These are phyloP conservation scores for Globisporangium camurandrum DNA, from an alignment of 352 stramenopile species.

Conservation along the genomic window DNA sequence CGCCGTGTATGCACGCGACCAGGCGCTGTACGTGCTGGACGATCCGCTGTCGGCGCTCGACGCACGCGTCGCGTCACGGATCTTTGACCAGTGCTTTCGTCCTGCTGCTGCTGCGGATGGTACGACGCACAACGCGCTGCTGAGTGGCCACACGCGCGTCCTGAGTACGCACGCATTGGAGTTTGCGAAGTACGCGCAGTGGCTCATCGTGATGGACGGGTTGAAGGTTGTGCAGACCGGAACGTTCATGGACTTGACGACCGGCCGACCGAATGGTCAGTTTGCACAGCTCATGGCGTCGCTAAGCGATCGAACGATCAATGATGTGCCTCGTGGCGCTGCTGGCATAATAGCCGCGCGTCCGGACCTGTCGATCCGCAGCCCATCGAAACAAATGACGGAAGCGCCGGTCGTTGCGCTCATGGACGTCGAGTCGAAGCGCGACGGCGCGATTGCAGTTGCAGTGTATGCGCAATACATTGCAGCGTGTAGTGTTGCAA, in stretches of 20 bases:
- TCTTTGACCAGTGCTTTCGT: constrained; percentile 51
- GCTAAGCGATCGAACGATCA: too few species aligned
- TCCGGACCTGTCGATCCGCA: too few species aligned
- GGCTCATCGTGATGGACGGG: constrained; percentile 72
- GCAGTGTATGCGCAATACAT: constrained; percentile 42
- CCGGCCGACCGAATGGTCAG: constrained; percentile 25
- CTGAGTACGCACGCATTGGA: constrained; percentile 45
- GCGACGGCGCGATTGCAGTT: constrained; percentile 28
- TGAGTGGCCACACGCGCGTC: constrained; percentile 44
- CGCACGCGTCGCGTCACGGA: constrained; percentile 29
- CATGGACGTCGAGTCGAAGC: constrained; percentile 41
- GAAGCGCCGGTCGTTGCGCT: constrained; percentile 11
- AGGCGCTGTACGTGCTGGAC: constrained; percentile 60
- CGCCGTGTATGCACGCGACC: constrained; percentile 38
- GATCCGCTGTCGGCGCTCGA: constrained; percentile 63
- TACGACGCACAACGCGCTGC: constrained; percentile 17
- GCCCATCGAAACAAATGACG: too few species aligned
- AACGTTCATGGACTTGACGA: constrained; percentile 43
- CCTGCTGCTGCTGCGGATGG: too few species aligned
- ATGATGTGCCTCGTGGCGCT: too few species aligned
- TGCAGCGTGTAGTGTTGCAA: constrained; percentile 29
- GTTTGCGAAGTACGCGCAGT: constrained; percentile 44
- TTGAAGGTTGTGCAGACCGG: constrained; percentile 57
- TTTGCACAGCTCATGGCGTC: constrained; percentile 33
- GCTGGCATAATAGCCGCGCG: too few species aligned